Evolutionary conservation across 192 early-diverging fungal species (phyloP).

Genomic region (Backusella macrospora): DNA sequence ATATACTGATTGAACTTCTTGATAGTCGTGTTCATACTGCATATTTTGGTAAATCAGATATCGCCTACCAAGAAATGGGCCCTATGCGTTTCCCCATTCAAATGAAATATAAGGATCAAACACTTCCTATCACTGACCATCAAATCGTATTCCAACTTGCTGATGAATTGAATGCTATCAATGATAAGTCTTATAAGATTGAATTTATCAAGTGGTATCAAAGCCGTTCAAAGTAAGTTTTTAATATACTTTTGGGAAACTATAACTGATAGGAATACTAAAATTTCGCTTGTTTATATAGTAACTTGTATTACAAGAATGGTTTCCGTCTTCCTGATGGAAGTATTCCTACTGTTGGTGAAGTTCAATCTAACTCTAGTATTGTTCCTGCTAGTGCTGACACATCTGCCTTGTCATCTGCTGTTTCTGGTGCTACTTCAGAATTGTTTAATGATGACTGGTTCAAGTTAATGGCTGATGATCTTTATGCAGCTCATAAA

Average conservation of each 20-base stretch:
- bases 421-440: background rate
- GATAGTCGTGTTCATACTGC: constrained; percentile 31
- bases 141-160: constrained; percentile 35
- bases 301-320: constrained; percentile 22
- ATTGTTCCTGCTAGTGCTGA: background rate
- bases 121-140: constrained; percentile 30
- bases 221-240: constrained; percentile 25
- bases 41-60: constrained; percentile 33
- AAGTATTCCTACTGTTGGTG: constrained; percentile 16
- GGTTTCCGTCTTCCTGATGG: constrained; percentile 30
- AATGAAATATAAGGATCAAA: constrained; percentile 10
- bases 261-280: background rate
- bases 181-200: constrained; percentile 15
- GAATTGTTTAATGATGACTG: constrained; percentile 11
- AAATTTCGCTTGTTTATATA: background rate
- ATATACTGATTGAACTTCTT: background rate
- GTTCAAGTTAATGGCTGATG: constrained; percentile 18
- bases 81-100: constrained; percentile 30
- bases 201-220: constrained; percentile 25
- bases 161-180: constrained; percentile 26
- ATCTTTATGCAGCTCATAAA: constrained; percentile 23
- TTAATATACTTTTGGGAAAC: background rate
- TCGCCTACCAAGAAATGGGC: constrained; percentile 31
- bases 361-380: background rate
- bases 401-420: background rate